A percentile compares a stretch with the other conserved stretches of the same genome.
Evolutionary conservation across 805 yeast species (phyloP).

Genomic region (Candida gorgasii): DNA sequence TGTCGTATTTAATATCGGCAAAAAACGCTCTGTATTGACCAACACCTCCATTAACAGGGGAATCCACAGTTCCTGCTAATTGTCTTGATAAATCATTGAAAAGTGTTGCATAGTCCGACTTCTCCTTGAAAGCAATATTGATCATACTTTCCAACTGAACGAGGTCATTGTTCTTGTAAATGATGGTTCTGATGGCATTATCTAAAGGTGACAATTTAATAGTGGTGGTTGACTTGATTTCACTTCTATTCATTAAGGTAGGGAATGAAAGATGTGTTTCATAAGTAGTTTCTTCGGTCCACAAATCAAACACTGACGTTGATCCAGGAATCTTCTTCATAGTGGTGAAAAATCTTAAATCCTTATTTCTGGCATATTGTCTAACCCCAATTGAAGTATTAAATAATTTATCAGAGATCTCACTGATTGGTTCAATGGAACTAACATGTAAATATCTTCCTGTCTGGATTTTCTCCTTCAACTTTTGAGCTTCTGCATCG

Average conservation of each 20-base stretch:
- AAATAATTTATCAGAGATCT: conserved; percentile 46
- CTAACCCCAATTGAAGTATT: conserved; percentile 61
- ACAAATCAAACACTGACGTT: conserved; percentile 67
- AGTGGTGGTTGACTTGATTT: conserved; percentile 50
- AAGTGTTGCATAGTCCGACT: conserved; percentile 46
- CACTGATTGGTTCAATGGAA: conserved; percentile 69
- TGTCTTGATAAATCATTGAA: conserved; percentile 70
- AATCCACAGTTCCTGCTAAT: conserved; percentile 81
- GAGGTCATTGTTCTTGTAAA: conserved; percentile 70
- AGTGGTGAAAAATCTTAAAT: conserved; percentile 67
- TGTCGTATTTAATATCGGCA: conserved; percentile 35
- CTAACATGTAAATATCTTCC: conserved; percentile 76
- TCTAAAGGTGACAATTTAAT: conserved; percentile 77
- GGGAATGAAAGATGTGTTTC: conserved; percentile 80
- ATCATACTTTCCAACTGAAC: conserved; percentile 65
- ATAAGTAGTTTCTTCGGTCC: conserved; percentile 87
- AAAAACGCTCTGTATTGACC: conserved; percentile 77
- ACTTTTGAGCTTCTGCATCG: conserved; percentile 55
- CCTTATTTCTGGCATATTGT: conserved; percentile 73
- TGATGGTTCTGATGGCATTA: conserved; percentile 71
- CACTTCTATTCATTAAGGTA: conserved; percentile 82
- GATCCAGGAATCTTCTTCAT: conserved; percentile 74
- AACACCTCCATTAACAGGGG: conserved; percentile 93
- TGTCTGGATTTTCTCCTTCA: conserved; percentile 52
- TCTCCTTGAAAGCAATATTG: conserved; percentile 52